Evolutionary conservation across 441 rosid genomes (phyloP).

Genomic region (Cnidoscolus chayamansa): DNA sequence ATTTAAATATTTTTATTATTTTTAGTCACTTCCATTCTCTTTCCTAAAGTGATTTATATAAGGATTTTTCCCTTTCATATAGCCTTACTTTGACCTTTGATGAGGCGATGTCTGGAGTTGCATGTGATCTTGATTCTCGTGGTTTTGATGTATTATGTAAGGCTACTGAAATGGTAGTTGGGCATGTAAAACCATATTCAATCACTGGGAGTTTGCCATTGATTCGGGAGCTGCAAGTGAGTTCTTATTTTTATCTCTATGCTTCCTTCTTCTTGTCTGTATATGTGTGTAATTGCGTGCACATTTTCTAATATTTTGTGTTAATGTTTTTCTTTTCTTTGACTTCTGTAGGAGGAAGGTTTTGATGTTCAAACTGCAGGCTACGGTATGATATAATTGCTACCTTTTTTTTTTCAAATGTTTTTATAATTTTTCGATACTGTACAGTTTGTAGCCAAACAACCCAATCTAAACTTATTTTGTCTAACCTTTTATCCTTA

Average conservation of each 20-base stretch:
- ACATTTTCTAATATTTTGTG: background rate
- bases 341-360: slow-evolving; percentile 66
- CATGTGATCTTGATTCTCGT: slow-evolving; percentile 79
- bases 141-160: slow-evolving; percentile 81
- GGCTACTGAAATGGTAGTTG: slow-evolving; percentile 86
- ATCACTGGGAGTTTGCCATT: slow-evolving; percentile 93
- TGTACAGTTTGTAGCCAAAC: background rate
- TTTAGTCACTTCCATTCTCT: background rate
- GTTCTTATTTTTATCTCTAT: slow-evolving; percentile 8
- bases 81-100: slow-evolving; percentile 72
- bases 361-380: slow-evolving; percentile 93
- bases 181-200: slow-evolving; percentile 88
- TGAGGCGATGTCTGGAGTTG: slow-evolving; percentile 78
- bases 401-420: background rate
- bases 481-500: background rate
- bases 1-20: background rate
- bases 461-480: background rate
- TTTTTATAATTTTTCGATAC: background rate
- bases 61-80: slow-evolving; percentile 8
- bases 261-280: background rate
- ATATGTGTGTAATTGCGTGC: background rate
- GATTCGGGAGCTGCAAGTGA: slow-evolving; percentile 77
- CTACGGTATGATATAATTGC: slow-evolving; percentile 50
- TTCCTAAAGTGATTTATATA: slow-evolving; percentile 4
- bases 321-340: background rate